These are phyloP conservation scores for Phytophthora fragariae DNA, from an alignment of 352 stramenopile species.

Conservation along the genomic window DNA sequence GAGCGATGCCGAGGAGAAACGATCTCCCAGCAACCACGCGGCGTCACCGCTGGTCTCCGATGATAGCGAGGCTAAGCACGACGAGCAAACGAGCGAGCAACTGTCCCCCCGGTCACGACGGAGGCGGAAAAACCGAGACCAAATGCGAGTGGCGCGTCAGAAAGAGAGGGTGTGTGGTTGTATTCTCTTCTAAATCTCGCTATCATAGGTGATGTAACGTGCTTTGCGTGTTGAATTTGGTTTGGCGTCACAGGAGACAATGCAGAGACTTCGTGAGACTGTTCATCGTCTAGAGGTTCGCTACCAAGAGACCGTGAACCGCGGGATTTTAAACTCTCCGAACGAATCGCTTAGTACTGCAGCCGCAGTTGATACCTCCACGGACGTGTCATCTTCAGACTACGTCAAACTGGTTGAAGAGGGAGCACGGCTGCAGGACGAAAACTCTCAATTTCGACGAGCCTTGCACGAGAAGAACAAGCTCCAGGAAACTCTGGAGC, in stretches of 20 bases:
- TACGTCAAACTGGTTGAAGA: conserved; percentile 51
- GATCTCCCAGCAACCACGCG: background rate
- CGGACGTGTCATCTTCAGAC: conserved; percentile 11
- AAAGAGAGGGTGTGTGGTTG: conserved; percentile 48
- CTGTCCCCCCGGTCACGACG: conserved; percentile 56
- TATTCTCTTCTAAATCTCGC: background rate
- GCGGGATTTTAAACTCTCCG: conserved; percentile 5
- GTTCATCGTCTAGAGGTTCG: conserved; percentile 53
- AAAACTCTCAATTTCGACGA: conserved; percentile 53
- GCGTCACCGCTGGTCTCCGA: conserved; percentile 18
- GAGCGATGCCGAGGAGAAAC: conserved; percentile 6
- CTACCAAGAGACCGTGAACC: conserved; percentile 32
- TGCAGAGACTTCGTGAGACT: conserved; percentile 54
- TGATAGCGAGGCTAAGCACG: conserved; percentile 5
- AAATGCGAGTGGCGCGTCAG: conserved; percentile 57
- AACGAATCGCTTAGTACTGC: background rate
- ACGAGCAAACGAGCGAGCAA: conserved; percentile 9
- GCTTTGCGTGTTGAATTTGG: background rate
- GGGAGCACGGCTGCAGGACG: conserved; percentile 46
- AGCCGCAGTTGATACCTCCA: background rate
- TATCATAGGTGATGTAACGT: background rate
- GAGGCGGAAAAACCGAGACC: conserved; percentile 61
- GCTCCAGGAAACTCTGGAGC: conserved; percentile 56
- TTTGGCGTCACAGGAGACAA: conserved; percentile 43
- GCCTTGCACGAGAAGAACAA: conserved; percentile 58